phyloP scores from a whole-genome alignment of 805 yeast species.

The Suhomyces pyralidae region DNA sequence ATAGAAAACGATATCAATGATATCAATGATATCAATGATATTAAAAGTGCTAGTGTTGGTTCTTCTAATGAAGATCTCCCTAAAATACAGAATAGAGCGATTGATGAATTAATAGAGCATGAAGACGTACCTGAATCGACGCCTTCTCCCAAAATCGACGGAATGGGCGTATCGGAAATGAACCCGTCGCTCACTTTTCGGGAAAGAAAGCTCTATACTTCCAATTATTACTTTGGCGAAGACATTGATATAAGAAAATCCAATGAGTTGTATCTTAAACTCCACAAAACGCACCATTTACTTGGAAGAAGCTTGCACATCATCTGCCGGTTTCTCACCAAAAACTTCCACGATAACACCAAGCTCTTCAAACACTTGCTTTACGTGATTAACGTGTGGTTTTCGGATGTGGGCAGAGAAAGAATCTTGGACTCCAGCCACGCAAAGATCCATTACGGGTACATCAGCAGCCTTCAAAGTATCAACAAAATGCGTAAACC shows the following conservation, averaged over 20 bases:
- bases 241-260: constrained; percentile 43
- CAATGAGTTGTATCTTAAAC: constrained; percentile 28
- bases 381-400: constrained; percentile 70
- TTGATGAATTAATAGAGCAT: not conserved
- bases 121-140: constrained; percentile 13
- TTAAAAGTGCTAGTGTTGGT: not conserved
- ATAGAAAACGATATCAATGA: no score
- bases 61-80: not conserved
- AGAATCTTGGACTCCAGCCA: constrained; percentile 56
- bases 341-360: constrained; percentile 59
- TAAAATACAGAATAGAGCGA: not conserved
- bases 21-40: not conserved
- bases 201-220: constrained; percentile 59
- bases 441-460: constrained; percentile 52
- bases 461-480: constrained; percentile 58
- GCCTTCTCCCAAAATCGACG: constrained; percentile 42
- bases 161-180: constrained; percentile 44
- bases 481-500: constrained; percentile 63
- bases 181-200: constrained; percentile 56
- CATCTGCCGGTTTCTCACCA: constrained; percentile 45
- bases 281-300: constrained; percentile 59
- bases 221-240: constrained; percentile 63
- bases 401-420: constrained; percentile 76
- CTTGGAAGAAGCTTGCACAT: constrained; percentile 66
- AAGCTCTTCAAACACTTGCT: constrained; percentile 59